These are phyloP conservation scores for Simplicillium sp. DNA, from an alignment of 2,329 filamentous ascomycete genomes.

Conservation along the genomic window DNA sequence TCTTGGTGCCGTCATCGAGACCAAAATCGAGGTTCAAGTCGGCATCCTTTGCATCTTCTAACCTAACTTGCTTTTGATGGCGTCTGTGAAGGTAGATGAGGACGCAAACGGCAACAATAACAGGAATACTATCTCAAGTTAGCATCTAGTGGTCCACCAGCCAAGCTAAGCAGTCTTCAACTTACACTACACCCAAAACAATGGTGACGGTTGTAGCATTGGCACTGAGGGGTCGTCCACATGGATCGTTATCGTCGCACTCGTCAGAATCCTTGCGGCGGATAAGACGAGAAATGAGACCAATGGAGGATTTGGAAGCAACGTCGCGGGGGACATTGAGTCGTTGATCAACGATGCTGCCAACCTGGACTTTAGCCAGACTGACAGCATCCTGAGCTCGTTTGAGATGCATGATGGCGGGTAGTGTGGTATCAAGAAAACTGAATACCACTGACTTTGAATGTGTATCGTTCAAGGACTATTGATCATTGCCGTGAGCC, in stretches of 20 bases:
- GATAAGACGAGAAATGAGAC: conserved; percentile 1
- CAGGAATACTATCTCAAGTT: conserved; percentile 54
- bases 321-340: neutral
- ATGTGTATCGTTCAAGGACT: no score
- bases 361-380: no score
- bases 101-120: conserved; percentile 56
- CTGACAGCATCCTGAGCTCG: no score
- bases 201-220: conserved; percentile 56
- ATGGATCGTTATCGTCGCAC: conserved; percentile 29
- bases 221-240: conserved; percentile 49
- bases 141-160: conserved; percentile 7
- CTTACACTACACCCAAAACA: conserved; percentile 61
- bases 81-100: conserved; percentile 72
- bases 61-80: conserved; percentile 58
- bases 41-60: conserved; percentile 77
- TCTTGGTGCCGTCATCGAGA: conserved; percentile 45
- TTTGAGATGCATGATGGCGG: neutral
- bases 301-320: neutral
- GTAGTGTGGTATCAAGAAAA: neutral
- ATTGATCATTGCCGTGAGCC: no score
- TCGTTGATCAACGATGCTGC: conserved; percentile 3
- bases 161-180: conserved; percentile 12
- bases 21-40: conserved; percentile 93
- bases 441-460: no score
- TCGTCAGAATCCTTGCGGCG: conserved; percentile 1